These are phyloP conservation scores for Daldinia caldariorum DNA, from an alignment of 495 filamentous ascomycete genomes.

Conservation along the genomic window DNA sequence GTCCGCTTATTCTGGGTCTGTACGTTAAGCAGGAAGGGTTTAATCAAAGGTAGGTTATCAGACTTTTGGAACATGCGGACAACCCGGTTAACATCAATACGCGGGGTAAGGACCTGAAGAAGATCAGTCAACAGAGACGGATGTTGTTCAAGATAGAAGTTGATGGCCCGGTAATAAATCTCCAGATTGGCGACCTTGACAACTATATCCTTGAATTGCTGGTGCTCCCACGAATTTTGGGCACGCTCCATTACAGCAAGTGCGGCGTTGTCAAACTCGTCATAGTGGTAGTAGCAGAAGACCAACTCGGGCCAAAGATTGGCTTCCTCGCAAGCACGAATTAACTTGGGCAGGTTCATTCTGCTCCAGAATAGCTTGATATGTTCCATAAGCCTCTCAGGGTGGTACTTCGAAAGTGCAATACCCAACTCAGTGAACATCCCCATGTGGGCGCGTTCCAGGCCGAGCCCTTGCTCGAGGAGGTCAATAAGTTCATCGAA, in stretches of 20 bases:
- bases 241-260: constrained; percentile 99
- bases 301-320: constrained; percentile 98
- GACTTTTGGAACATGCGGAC: constrained; percentile 98
- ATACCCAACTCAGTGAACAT: constrained; percentile 98
- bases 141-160: constrained; percentile 98
- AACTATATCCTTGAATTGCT: constrained; percentile 99
- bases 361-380: constrained; percentile 98
- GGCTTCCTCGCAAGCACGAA: constrained; percentile 92
- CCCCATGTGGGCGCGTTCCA: constrained; percentile 83
- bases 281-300: constrained; percentile 99
- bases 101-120: constrained; percentile 86
- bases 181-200: constrained; percentile 98
- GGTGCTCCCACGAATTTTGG: constrained; percentile 98
- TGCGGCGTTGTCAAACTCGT: constrained; percentile 98
- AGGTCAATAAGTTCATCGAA: constrained; percentile 97
- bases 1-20: constrained; percentile 97
- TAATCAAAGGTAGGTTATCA: constrained; percentile 98
- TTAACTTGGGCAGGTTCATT: constrained; percentile 99
- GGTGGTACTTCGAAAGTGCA: constrained; percentile 95
- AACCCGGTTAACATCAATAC: constrained; percentile 98
- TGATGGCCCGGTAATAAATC: constrained; percentile 97
- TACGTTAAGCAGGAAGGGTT: constrained; percentile 97
- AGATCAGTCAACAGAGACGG: constrained; percentile 94
- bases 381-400: constrained; percentile 97
- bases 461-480: constrained; percentile 92